Percentiles rank a stretch among this genome's conserved stretches.
Evolutionary conservation across 1,284 basidiomycete genomes (phyloP).

Genomic region (Lignosus rhinocerotis): DNA sequence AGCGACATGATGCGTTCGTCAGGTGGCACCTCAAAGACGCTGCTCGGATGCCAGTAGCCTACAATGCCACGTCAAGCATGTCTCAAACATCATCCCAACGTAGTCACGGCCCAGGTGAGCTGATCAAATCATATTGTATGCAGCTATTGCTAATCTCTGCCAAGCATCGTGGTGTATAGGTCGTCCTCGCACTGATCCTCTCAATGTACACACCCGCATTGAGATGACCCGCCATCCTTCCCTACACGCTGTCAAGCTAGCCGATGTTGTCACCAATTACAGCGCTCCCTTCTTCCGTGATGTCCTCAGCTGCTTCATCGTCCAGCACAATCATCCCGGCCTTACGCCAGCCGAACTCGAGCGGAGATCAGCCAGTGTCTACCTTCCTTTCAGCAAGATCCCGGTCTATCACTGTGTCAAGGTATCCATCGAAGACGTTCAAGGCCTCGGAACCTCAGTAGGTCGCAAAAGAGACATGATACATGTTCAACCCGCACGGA

Average conservation of each 20-base stretch:
- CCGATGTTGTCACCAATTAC: constrained; percentile 25
- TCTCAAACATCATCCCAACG: constrained; percentile 28
- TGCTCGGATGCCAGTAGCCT: constrained; percentile 16
- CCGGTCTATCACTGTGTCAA: constrained; percentile 17
- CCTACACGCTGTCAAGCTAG: neutral
- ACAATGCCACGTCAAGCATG: constrained; percentile 13
- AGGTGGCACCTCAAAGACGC: constrained; percentile 11
- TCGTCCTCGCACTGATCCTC: neutral
- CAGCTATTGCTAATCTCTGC: neutral
- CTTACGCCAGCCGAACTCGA: constrained; percentile 2
- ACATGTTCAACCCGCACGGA: constrained; percentile 13
- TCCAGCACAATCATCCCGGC: constrained; percentile 2
- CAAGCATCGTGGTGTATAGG: neutral
- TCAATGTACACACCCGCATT: neutral
- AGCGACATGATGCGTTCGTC: neutral
- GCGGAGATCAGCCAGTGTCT: neutral
- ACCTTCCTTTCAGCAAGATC: constrained; percentile 8
- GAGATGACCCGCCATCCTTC: constrained; percentile 1
- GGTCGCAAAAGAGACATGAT: constrained; percentile 2
- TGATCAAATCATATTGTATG: constrained; percentile 22
- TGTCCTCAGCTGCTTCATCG: constrained; percentile 30
- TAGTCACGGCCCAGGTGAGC: constrained; percentile 20
- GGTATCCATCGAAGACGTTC: constrained; percentile 1
- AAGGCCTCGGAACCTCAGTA: neutral
- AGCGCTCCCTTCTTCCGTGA: constrained; percentile 29